phyloP scores from a whole-genome alignment of 768 basidiomycete genomes.

The Serpula lacrymans region DNA sequence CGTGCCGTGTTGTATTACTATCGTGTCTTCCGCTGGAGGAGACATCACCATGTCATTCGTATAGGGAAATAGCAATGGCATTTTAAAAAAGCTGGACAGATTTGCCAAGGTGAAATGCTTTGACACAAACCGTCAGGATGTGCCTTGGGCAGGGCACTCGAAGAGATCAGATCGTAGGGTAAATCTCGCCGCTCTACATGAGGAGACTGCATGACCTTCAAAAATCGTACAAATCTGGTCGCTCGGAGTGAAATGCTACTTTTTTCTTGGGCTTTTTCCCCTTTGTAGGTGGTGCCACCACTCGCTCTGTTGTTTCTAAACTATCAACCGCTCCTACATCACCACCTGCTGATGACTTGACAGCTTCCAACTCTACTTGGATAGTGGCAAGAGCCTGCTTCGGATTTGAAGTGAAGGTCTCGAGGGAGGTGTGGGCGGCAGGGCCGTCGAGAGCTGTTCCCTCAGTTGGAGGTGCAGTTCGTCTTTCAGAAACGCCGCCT shows the following conservation, averaged over 20 bases:
- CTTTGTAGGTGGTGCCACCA: conserved; percentile 13
- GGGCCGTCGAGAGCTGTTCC: conserved; percentile 15
- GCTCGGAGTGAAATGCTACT: conserved; percentile 66
- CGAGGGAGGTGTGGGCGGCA: conserved; percentile 14
- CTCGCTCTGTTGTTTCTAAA: conserved; percentile 9
- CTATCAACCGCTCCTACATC: conserved; percentile 8
- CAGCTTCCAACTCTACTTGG: conserved; percentile 42
- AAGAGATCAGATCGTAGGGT: no score
- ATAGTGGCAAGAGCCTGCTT: conserved; percentile 34
- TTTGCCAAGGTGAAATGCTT: no score
- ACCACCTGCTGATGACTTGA: no score
- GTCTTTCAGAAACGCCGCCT: conserved; percentile 77
- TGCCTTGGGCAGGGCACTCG: no score
- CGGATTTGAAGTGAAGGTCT: conserved; percentile 6
- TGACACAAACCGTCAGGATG: no score
- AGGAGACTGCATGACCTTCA: conserved; percentile 26
- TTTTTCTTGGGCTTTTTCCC: conserved; percentile 56
- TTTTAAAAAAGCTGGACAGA: no score
- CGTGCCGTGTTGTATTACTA: no score
- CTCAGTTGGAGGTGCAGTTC: conserved; percentile 50
- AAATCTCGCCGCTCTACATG: no score
- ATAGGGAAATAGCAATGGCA: no score
- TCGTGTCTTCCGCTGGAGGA: no score
- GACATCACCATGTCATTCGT: no score
- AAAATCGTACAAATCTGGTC: conserved; percentile 73